Base-by-base conservation (phyloP, 1,284 basidiomycete genomes). In the Trichosporon sp. region DNA sequence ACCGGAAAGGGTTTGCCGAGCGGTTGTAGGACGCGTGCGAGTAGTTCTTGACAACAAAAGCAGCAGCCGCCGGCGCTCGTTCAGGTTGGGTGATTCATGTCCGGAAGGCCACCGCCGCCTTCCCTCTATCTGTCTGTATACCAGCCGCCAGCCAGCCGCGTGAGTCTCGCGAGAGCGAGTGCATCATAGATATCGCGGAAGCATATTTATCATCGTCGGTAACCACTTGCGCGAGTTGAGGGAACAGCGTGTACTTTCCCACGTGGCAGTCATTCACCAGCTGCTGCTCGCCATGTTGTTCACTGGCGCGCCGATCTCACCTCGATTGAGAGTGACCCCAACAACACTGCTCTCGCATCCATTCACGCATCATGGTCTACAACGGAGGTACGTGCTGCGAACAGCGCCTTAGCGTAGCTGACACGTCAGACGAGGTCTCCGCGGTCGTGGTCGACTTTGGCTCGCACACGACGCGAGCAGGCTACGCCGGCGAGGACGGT, bases 391-490 rank as follows among this genome's bases (percentile, higher is more conserved):
- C 46, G 75, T 34, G 9, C 6, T n/a, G n/a, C n/a, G n/a, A n/a
- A n/a, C n/a, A n/a, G 62, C 36, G 29, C 37, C 16, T 46, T 23
- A 5, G 23, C 32, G 13, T 13, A 34, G 60, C 58, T 62, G 13
- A 65, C 40, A 16, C 57, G 29, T 0, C 65, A 81, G 79, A 81
- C 68, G 78, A 81, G 66, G 94, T 99, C 56, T 91, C 93, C 58
- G 96, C 95, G 23, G 83, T 99, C 62, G 96, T 99, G 37, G 83
- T 99, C 61, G 96, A 99, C 82, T 90, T 97, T 74, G 96, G 96
- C 56, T 85, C 91, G 37, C 90, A 91, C 56, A 89, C 92, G 19
- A 83, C 94, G 65, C 89, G 95, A 74, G 93, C 92, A 23, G 96
- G 96, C 56, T 96, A 95, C 79, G 95, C 96, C 16, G 96, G 96